Evolutionary conservation across 441 rosid species (phyloP).

Genomic region (Bocquillonia castaneifolia): DNA sequence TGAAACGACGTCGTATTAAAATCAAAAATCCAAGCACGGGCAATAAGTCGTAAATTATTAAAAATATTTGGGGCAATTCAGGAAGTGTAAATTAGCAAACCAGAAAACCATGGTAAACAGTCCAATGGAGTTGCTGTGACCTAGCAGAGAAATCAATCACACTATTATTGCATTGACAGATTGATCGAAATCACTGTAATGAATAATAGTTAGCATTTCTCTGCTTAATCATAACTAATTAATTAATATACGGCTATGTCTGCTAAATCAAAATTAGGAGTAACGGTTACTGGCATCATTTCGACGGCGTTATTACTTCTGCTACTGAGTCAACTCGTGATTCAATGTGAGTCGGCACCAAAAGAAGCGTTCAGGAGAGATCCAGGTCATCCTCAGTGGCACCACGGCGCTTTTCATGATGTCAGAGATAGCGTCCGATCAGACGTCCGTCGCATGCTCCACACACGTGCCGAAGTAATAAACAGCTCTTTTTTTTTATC

Average conservation of each 20-base stretch:
- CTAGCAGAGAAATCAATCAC: not conserved
- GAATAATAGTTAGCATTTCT: not conserved
- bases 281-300: no score
- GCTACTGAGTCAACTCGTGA: constrained; percentile 40
- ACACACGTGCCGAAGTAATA: constrained; percentile 97
- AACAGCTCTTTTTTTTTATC: not conserved
- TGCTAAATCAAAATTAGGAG: constrained; percentile 15
- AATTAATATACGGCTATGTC: constrained; percentile 13
- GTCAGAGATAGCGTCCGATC: constrained; percentile 80
- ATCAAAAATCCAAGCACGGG: not conserved
- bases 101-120: not conserved
- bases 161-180: not conserved
- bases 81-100: not conserved
- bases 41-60: not conserved
- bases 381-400: constrained; percentile 95
- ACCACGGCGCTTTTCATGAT: constrained; percentile 93
- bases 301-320: constrained; percentile 14
- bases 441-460: constrained; percentile 88
- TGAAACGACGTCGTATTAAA: no score
- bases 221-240: not conserved
- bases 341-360: constrained; percentile 49
- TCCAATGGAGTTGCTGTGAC: not conserved
- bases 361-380: constrained; percentile 80
- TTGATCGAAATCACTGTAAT: constrained; percentile 4
- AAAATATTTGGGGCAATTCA: not conserved